Evolutionary conservation across 257 asterid genomes (phyloP), one percentile per base, ranked within the genome.

Genomic region (Ilex asprella): DNA sequence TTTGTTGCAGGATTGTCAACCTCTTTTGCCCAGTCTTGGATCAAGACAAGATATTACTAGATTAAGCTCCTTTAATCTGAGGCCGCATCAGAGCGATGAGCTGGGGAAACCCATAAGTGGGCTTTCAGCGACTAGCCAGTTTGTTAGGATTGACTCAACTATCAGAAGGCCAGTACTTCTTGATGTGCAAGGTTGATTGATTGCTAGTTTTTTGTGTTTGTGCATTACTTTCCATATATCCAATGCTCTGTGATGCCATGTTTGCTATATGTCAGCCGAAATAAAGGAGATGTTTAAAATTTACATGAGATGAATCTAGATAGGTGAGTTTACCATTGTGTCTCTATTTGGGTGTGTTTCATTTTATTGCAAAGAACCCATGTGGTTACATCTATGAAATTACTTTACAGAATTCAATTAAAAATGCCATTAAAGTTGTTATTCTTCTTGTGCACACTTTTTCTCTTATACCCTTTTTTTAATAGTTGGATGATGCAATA

Each of bases 161-260:
- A 61, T 59, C 54, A 76, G 57, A 58, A 73, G 77, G 71, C 79
- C 76, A 8, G 64, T 66, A 44, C 69, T 67, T 55, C 39, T 66
- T 65, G 87, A 81, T 61, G 69, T 65, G 60, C 88, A 81, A 85
- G 97, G 97, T 87, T 65, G 5, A 11, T 39, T 55, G 55, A 55
- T 62, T 61, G 58, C 49, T 43, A 59, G 39, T 30, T 27, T 47
- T 30, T 30, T 3, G 43, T 61, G 30, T 51, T 70, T 51, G 31
- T 57, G 7, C 15, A 4, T 8, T 35, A 0, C 41, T 3, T 35
- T 35, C 41, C 41, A 35, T 35, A 35, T 4, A 35, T 35, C 0
- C 5, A 35, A 35, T 35, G 5, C 8, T 1, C 41, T 4, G 0
- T 35, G 41, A 35, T 35, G 8, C 41, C 8, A 8, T 21, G 41